Evolutionary conservation across 1,284 basidiomycete genomes (phyloP).

Genomic region (Ceratobasidium sp.): DNA sequence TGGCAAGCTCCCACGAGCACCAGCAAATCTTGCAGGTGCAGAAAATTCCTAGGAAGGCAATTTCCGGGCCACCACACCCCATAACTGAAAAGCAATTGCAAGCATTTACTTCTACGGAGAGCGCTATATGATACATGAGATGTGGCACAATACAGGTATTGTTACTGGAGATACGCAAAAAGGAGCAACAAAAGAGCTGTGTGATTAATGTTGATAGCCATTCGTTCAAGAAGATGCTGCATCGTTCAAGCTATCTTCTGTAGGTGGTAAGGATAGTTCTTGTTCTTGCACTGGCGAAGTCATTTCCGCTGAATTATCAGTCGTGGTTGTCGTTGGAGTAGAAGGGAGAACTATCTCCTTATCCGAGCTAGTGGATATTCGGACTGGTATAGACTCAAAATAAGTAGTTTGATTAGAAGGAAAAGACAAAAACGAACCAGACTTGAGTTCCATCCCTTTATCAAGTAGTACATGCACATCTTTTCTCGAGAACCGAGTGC

Average conservation of each 20-base stretch:
- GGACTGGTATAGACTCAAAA: background rate
- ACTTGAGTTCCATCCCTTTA: constrained; percentile 16
- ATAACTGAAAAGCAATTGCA: background rate
- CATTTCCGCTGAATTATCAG: background rate
- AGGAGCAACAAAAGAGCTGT: too few species aligned
- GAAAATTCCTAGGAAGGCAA: too few species aligned
- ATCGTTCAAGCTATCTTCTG: too few species aligned
- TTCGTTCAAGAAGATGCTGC: too few species aligned
- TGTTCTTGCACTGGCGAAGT: too few species aligned
- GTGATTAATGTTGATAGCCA: background rate
- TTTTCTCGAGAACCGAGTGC: background rate
- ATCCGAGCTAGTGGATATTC: constrained; percentile 13
- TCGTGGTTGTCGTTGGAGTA: background rate
- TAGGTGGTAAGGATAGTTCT: too few species aligned
- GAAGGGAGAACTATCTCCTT: constrained; percentile 9
- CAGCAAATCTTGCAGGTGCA: too few species aligned
- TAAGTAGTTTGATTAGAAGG: background rate
- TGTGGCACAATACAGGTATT: background rate
- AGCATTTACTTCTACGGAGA: background rate
- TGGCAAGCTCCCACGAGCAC: too few species aligned
- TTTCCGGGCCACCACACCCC: background rate
- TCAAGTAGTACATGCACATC: constrained; percentile 29
- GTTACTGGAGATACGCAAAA: background rate
- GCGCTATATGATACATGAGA: constrained; percentile 7
- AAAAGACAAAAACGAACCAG: constrained; percentile 12